Evolutionary conservation across 345 rosid genomes (phyloP).

Genomic region (Salix koriyanagi): DNA sequence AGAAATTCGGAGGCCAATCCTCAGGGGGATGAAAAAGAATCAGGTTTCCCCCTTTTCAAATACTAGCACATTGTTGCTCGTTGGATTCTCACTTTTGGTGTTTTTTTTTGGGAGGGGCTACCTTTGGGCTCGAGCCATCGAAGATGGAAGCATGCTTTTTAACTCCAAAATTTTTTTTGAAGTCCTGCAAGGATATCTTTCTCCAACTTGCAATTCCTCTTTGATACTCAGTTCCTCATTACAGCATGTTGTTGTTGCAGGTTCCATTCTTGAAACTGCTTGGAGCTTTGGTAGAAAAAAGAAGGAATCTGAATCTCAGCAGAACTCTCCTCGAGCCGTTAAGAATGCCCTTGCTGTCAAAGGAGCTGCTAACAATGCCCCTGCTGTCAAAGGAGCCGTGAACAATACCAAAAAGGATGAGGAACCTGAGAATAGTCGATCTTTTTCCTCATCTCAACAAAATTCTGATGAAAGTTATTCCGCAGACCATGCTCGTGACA

Average conservation of each 20-base stretch:
- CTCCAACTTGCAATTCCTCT: background rate
- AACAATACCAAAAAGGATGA: conserved; percentile 23
- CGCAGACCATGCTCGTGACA: conserved; percentile 38
- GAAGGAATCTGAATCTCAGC: conserved; percentile 47
- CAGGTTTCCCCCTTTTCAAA: conserved; percentile 36
- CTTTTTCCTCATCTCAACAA: conserved; percentile 41
- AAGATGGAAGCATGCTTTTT: background rate
- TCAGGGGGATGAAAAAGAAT: conserved; percentile 30
- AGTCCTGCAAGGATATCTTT: background rate
- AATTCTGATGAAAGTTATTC: conserved; percentile 33
- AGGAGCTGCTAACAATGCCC: conserved; percentile 20
- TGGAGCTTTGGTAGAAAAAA: conserved; percentile 63
- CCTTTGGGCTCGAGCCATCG: background rate
- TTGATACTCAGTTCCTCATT: conserved; percentile 5
- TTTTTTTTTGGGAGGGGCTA: background rate
- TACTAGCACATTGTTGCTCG: background rate
- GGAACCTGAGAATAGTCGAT: conserved; percentile 29
- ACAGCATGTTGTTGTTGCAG: conserved; percentile 24
- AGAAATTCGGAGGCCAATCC: conserved; percentile 22
- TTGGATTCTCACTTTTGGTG: background rate
- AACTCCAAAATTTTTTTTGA: background rate
- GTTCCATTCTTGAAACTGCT: conserved; percentile 44
- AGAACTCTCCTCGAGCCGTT: conserved; percentile 35
- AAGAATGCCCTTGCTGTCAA: conserved; percentile 25
- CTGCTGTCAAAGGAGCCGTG: conserved; percentile 16